Base-by-base conservation (phyloP, 2,329 filamentous ascomycete genomes). In the Penicillium italicum region DNA sequence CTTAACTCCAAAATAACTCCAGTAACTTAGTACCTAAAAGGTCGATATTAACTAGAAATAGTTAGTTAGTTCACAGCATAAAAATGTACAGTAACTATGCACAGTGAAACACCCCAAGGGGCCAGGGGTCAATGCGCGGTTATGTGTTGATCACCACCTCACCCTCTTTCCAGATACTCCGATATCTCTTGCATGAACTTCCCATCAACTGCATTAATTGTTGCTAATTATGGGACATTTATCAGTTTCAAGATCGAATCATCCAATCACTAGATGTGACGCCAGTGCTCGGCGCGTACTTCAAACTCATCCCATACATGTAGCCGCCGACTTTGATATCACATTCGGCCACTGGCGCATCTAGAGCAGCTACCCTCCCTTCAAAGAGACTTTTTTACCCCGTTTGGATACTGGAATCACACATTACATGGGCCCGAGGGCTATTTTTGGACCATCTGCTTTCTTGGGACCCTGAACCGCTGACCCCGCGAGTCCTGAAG, bases 211-310 rank as follows among this genome's bases (percentile, higher is more conserved):
- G 45, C 45, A 45, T 55, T 36, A 52, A 57, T 61, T 14, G 14
- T 31, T 61, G 57, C 62, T 63, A 65, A 65, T 66, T 64, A 62
- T 65, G 63, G 63, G 60, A 58, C 42, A 55, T 63, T 51, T 57
- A 16, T 52, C 14, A n/a, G 33, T 56, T 50, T 53, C 48, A 50
- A 28, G 26, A 5, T 37, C 20, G 30, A 53, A 18, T 12, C 11
- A 18, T 44, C 55, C 40, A 46, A 53, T 51, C 44, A 26, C 28
- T 10, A 42, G 28, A 45, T 47, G 53, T 65, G 55, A 65, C 55
- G 55, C 43, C 37, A 52, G 53, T 55, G 43, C 47, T 47, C 59
- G 57, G 63, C 62, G 62, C 62, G 61, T 66, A 66, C 52, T 38
- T 63, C 57, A 59, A 51, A 58, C 57, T 60, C 37, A 45, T 56